phyloP scores from a whole-genome alignment of 2,329 filamentous ascomycete species.

The Xylaria sp. region DNA sequence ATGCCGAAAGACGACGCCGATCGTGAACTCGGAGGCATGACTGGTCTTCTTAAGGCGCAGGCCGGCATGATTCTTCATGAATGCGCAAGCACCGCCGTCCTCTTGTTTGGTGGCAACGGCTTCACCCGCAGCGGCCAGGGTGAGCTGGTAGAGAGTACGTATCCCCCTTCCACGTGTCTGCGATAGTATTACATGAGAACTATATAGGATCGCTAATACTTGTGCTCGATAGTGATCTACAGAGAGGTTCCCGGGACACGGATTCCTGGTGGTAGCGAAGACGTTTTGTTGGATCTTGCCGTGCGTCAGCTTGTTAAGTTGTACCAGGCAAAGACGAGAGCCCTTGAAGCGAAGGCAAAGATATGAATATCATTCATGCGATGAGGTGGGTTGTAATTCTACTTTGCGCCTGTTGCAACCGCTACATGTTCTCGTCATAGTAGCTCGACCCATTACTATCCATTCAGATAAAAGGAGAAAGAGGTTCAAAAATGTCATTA shows the following conservation, averaged over 20 bases:
- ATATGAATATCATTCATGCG: constrained; percentile 24
- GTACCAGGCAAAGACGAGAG: constrained; percentile 68
- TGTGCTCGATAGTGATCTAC: constrained; percentile 61
- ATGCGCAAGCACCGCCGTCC: constrained; percentile 74
- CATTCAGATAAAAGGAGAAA: too few relatives aligned
- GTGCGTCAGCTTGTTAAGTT: constrained; percentile 78
- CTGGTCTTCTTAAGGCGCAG: constrained; percentile 78
- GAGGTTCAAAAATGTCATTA: too few relatives aligned
- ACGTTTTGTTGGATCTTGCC: constrained; percentile 77
- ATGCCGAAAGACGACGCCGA: constrained; percentile 70
- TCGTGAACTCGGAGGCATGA: constrained; percentile 75
- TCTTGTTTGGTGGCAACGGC: constrained; percentile 80
- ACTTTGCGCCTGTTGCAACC: neutral
- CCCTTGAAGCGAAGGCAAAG: constrained; percentile 49
- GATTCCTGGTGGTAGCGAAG: constrained; percentile 77
- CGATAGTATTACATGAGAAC: neutral
- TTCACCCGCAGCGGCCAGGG: constrained; percentile 77
- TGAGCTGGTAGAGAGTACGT: constrained; percentile 75
- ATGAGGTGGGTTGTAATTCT: neutral
- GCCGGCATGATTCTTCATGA: constrained; percentile 77
- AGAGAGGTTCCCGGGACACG: constrained; percentile 68
- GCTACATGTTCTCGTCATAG: neutral
- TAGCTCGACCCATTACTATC: too few relatives aligned
- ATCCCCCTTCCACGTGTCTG: neutral
- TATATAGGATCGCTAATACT: neutral